Base-by-base conservation (phyloP, 306 rosid genomes). In the Ceratonia siliqua region DNA sequence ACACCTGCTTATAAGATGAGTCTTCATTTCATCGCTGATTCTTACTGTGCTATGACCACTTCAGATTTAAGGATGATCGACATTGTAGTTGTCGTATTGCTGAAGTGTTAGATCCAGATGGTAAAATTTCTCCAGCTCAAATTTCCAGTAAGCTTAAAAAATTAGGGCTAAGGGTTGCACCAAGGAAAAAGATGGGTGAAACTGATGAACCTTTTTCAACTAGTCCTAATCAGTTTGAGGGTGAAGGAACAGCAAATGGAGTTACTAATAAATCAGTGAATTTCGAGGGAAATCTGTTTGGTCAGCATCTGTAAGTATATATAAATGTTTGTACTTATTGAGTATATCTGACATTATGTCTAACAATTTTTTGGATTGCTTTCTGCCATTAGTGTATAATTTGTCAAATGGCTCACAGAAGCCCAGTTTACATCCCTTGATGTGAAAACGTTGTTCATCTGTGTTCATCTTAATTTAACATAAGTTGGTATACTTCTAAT, bases 51-150 rank as follows among this genome's bases (percentile, higher is more conserved):
- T 65, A 64, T 32, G 22, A 53, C 32, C 49, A 62, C 75, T 72
- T 71, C 74, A 93, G 98, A 76, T 89, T 84, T 82, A 93, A 89
- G 82, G 88, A 89, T 62, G 87, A 87, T 48, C 82, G 61, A 55
- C 79, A 88, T 74, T 93, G 96, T 78, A 84, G 87, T 82, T 74
- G 42, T 21, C 84, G 75, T 46, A 93, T 91, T 72, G 97, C 93
- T 14, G 84, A 89, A 87, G 85, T 28, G 42, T 85, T 93, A 69
- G 90, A 88, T 78, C 88, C 88, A 58, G 91, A 88, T 76, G 89
- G 89, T 63, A 82, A 81, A 77, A 82, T 91, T 82, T 89, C 90
- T 14, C 72, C 88, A 14, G 87, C 89, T 70, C 94, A 91, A 86
- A 64, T 91, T 57, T 89, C 92, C 59, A 88, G 83, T 70, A 86